These are phyloP conservation scores for Furcasterigmium sp. DNA, from an alignment of 2,329 filamentous ascomycete species.

Conservation along the genomic window DNA sequence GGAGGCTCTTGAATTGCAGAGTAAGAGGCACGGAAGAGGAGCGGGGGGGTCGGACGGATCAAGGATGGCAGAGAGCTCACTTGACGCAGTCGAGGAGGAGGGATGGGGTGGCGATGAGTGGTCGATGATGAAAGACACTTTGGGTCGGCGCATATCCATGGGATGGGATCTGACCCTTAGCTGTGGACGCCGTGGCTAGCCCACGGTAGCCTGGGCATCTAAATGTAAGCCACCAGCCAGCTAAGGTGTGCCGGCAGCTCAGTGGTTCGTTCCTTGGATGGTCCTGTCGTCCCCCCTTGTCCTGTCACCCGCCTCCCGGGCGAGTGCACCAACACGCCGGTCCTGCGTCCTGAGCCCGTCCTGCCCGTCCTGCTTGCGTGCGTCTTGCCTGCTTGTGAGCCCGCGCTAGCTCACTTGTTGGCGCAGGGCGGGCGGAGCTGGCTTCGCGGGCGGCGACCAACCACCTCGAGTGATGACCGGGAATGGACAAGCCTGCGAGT, in stretches of 20 bases:
- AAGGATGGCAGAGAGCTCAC: neutral
- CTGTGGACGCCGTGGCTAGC: constrained; percentile 2
- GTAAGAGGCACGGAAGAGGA: neutral
- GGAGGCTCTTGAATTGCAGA: constrained; percentile 6
- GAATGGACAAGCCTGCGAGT: neutral
- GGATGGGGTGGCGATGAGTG: constrained; percentile 14
- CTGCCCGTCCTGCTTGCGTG: constrained; percentile 1
- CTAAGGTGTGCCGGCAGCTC: neutral
- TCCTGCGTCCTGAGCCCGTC: neutral
- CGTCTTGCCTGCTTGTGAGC: neutral
- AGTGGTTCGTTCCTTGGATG: neutral
- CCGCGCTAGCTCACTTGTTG: neutral
- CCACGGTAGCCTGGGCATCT: neutral
- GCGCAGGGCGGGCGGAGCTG: constrained; percentile 1
- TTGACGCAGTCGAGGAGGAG: constrained; percentile 1
- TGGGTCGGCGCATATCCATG: constrained; percentile 15
- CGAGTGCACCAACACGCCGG: neutral
- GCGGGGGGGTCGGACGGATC: neutral
- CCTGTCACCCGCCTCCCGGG: neutral
- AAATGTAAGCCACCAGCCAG: neutral
- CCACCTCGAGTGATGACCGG: neutral
- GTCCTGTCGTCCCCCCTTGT: no score
- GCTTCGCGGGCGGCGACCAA: neutral
- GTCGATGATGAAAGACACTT: constrained; percentile 17
- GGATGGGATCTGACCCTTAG: constrained; percentile 3